phyloP scores from a whole-genome alignment of 257 asterid genomes.

The Paraleonurus japonicus region DNA sequence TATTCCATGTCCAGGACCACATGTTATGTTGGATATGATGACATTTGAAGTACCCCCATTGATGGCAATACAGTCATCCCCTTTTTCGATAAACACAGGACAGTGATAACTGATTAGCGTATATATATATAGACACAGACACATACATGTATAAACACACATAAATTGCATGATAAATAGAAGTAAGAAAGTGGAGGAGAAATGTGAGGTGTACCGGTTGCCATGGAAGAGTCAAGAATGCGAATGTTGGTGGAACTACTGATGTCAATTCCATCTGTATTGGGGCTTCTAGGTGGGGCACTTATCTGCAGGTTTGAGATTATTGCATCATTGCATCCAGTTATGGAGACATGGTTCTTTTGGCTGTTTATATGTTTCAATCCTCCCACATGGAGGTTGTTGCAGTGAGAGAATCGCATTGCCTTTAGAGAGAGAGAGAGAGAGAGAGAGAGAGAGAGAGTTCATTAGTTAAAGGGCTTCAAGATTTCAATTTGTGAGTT shows the following conservation, averaged over 20 bases:
- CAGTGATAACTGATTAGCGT: not conserved
- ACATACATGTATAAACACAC: not conserved
- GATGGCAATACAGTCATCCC: constrained; percentile 57
- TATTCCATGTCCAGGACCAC: constrained; percentile 68
- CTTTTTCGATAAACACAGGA: constrained; percentile 26
- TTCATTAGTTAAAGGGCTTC: not conserved
- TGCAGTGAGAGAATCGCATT: constrained; percentile 41
- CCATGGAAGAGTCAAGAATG: constrained; percentile 31
- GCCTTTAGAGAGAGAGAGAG: constrained; percentile 29
- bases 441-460: not conserved
- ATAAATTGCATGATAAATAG: not conserved
- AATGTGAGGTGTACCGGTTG: constrained; percentile 31
- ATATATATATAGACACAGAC: not conserved
- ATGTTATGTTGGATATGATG: constrained; percentile 35
- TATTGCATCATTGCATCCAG: constrained; percentile 22
- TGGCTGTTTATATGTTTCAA: constrained; percentile 45
- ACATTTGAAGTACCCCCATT: constrained; percentile 45
- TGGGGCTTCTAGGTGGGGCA: constrained; percentile 48
- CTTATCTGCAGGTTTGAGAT: constrained; percentile 33
- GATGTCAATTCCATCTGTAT: constrained; percentile 59
- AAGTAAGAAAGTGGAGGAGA: not conserved
- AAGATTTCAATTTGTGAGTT: not conserved
- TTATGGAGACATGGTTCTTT: constrained; percentile 42
- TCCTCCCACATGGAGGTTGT: constrained; percentile 34
- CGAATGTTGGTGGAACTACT: constrained; percentile 32